Percentiles rank a stretch among this genome's conserved stretches.
Conservation (phyloP, 106 monocot species). For the Phalaenopsis equestris region DNA sequence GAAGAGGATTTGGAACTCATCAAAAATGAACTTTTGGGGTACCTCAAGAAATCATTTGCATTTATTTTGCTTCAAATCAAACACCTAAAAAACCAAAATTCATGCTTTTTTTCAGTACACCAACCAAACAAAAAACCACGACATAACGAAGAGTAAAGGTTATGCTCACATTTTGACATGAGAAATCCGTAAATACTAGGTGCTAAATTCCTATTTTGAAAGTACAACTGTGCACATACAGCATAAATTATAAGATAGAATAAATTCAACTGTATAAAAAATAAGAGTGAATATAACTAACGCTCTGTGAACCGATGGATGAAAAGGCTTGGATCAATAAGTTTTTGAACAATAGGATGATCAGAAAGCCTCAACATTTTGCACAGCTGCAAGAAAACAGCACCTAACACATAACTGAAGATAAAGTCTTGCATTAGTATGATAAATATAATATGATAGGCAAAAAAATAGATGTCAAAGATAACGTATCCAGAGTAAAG, state of each 20-base stretch:
- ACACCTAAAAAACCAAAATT: not conserved
- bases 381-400: conserved; percentile 94
- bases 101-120: not conserved
- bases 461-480: not conserved
- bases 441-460: not conserved
- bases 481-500: conserved; percentile 2
- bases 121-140: not conserved
- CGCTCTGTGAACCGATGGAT: conserved; percentile 74
- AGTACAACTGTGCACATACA: not conserved
- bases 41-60: no score
- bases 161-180: not conserved
- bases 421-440: conserved; percentile 26
- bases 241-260: not conserved
- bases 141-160: not conserved
- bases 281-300: conserved; percentile 23
- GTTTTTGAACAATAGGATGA: conserved; percentile 80
- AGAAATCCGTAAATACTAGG: not conserved
- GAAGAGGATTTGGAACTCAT: no score
- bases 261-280: not conserved
- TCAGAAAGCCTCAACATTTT: conserved; percentile 52
- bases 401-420: conserved; percentile 95
- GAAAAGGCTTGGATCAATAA: conserved; percentile 92
- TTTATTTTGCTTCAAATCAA: no score
- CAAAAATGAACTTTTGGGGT: no score
- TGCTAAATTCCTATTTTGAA: not conserved